Base-by-base conservation (phyloP, 257 asterid species). In the Jasminum sambac region DNA sequence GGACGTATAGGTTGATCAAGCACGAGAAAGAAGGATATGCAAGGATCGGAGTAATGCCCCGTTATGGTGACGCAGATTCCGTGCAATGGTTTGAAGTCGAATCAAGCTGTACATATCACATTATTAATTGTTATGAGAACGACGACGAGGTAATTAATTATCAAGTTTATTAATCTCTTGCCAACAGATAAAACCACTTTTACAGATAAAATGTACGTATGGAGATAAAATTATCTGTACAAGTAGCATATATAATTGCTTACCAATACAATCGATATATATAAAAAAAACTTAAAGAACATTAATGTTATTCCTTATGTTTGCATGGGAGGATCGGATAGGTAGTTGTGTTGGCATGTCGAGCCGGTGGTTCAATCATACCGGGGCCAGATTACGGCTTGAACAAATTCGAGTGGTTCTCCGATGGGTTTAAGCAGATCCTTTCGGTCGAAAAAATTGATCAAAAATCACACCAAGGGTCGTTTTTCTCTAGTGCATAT, bases 11-110 rank as follows among this genome's bases (percentile, higher is more conserved):
- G 65, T 75, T 91, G 8, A 74, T 91, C 17, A 87, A 78, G 72
- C 85, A 81, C 67, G 75, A 84, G 4, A 77, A 75, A 23, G 70
- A 78, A 57, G 85, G 74, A 57, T 84, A 79, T 64, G 93, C 95
- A 0, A 84, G 91, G 78, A 86, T 91, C 2, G 93, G 97, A 55
- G 68, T 91, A 66, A 86, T 91, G 96, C 96, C 95, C 63, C 93
- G 89, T 13, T 91, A 83, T 70, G 97, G 97, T 57, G 88, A 83
- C 67, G 80, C 89, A 10, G 81, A 77, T 72, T 89, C 95, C 5
- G 30, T 91, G 39, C 66, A 21, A 41, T 91, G 95, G 97, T 91
- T 91, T 72, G 78, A 73, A 25, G 93, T 89, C 9, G 84, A 89
- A 74, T 83, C 96, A 43, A 34, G 88, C 63, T 67, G 86, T 37